These are phyloP conservation scores for Cicer arietinum DNA, from an alignment of 306 rosid species.

Conservation along the genomic window DNA sequence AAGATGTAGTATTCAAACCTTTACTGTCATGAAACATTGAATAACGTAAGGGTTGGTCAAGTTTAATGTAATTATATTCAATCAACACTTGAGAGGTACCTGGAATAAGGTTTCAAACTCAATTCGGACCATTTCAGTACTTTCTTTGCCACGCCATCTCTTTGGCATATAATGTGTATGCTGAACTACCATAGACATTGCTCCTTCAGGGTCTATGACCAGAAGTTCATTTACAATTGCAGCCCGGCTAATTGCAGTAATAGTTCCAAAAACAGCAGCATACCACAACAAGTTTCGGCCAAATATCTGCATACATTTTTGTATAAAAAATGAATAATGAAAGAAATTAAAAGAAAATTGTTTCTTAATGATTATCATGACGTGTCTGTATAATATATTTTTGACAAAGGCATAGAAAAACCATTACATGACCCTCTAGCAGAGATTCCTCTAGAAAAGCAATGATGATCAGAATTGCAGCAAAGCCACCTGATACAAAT, in stretches of 20 bases:
- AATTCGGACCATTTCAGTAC: conserved; percentile 58
- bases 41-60: not conserved
- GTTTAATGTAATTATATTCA: conserved; percentile 22
- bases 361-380: not conserved
- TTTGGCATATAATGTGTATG: conserved; percentile 97
- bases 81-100: conserved; percentile 51
- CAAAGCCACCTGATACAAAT: conserved; percentile 91
- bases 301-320: conserved; percentile 64
- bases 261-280: conserved; percentile 91
- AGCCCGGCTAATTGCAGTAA: conserved; percentile 86
- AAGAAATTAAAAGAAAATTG: not conserved
- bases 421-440: conserved; percentile 93
- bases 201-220: conserved; percentile 80
- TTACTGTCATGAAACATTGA: not conserved
- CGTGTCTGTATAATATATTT: conserved; percentile 15
- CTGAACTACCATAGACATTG: conserved; percentile 86
- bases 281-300: conserved; percentile 97
- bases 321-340: not conserved
- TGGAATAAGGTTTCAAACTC: conserved; percentile 92
- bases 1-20: conserved; percentile 33
- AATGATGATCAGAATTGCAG: conserved; percentile 87
- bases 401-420: conserved; percentile 24
- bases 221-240: conserved; percentile 72
- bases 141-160: conserved; percentile 93
- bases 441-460: conserved; percentile 92